Conservation (phyloP, 768 basidiomycete species). For the Aureoboletus auriporus region DNA sequence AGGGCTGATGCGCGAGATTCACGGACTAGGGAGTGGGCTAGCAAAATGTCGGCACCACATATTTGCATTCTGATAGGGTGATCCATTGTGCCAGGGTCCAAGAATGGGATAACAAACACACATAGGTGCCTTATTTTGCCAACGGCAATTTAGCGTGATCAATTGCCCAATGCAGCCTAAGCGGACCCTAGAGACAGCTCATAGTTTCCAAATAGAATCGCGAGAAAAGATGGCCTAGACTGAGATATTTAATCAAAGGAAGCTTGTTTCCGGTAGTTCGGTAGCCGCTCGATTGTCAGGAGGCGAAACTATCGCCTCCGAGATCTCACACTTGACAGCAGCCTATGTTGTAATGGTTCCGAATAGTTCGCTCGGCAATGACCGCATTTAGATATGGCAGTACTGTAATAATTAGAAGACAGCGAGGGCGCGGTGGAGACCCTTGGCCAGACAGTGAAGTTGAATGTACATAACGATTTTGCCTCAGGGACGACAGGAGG, state of each 20-base stretch:
- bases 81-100: constrained; percentile 15
- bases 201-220: constrained; percentile 20
- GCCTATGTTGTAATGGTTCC: constrained; percentile 29
- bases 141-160: constrained; percentile 27
- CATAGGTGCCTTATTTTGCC: constrained; percentile 16
- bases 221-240: constrained; percentile 23
- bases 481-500: too few relatives aligned
- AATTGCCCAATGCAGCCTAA: constrained; percentile 21
- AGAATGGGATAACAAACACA: constrained; percentile 17
- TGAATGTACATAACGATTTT: too few relatives aligned
- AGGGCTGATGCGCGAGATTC: constrained; percentile 23
- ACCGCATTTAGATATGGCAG: constrained; percentile 17
- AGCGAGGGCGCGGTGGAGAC: too few relatives aligned
- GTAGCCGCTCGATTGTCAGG: constrained; percentile 32
- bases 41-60: constrained; percentile 8
- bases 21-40: constrained; percentile 19
- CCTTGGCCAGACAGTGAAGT: too few relatives aligned
- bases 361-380: constrained; percentile 25
- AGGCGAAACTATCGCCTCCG: constrained; percentile 30
- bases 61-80: constrained; percentile 29
- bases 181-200: constrained; percentile 32
- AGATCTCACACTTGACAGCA: constrained; percentile 30
- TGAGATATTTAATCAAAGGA: constrained; percentile 26
- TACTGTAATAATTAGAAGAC: constrained; percentile 6
- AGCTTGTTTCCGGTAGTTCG: constrained; percentile 27